Evolutionary conservation across 2,329 filamentous ascomycete species (phyloP).

Genomic region (Chaetomiaceae sp.): DNA sequence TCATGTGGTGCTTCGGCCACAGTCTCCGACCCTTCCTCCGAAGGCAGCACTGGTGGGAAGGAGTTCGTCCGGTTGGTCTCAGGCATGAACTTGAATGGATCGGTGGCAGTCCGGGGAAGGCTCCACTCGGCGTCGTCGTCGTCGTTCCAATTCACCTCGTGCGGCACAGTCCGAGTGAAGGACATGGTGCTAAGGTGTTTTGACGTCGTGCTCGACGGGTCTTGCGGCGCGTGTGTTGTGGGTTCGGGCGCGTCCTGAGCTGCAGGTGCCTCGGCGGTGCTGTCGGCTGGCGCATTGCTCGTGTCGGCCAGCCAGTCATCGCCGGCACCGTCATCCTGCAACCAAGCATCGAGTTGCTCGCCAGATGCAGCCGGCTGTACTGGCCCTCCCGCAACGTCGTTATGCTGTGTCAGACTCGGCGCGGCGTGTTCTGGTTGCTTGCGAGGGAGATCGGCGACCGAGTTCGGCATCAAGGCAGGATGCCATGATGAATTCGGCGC

Average conservation of each 20-base stretch:
- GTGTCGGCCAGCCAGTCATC: conserved; percentile 22
- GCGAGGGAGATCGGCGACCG: conserved; percentile 22
- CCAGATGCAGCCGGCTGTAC: neutral
- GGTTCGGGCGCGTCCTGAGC: conserved; percentile 6
- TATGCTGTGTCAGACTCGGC: conserved; percentile 4
- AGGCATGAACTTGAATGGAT: conserved; percentile 56
- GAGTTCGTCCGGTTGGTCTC: conserved; percentile 55
- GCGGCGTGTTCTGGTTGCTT: conserved; percentile 2
- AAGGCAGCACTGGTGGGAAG: conserved; percentile 51
- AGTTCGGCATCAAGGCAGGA: conserved; percentile 46
- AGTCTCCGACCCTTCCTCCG: conserved; percentile 28
- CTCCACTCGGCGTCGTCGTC: conserved; percentile 55
- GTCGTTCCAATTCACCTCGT: conserved; percentile 54
- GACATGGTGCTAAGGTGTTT: conserved; percentile 57
- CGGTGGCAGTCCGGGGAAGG: conserved; percentile 44
- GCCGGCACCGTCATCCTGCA: conserved; percentile 28
- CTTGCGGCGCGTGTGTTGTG: conserved; percentile 4
- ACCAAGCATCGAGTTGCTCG: conserved; percentile 25
- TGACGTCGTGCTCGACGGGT: conserved; percentile 29
- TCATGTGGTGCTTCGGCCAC: conserved; percentile 13
- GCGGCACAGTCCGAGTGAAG: conserved; percentile 58
- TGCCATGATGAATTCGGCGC: conserved; percentile 42
- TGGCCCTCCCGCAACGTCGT: neutral
- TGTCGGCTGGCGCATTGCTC: conserved; percentile 10
- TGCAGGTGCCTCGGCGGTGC: neutral